Evolutionary conservation across 2,329 filamentous ascomycete species (phyloP).

Genomic region (Conoideocrella luteorostrata): DNA sequence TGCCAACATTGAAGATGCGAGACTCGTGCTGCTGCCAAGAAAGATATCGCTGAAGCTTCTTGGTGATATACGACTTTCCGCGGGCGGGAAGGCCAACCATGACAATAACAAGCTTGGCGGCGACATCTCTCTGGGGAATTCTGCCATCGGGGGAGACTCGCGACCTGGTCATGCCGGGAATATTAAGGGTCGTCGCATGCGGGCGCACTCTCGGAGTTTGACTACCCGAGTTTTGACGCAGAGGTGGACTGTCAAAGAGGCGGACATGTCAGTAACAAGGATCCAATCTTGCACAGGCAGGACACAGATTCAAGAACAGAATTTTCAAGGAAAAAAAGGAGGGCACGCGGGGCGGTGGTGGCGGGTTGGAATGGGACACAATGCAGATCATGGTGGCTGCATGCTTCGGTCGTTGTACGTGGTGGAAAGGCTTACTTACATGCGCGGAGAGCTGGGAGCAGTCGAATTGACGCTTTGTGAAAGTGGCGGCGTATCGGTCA

Average conservation of each 20-base stretch:
- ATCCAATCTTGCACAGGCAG: too few relatives aligned
- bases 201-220: conserved; percentile 72
- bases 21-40: conserved; percentile 98
- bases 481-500: conserved; percentile 48
- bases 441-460: conserved; percentile 51
- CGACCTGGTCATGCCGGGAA: conserved; percentile 91
- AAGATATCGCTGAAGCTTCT: conserved; percentile 91
- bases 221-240: conserved; percentile 66
- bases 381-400: too few relatives aligned
- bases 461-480: conserved; percentile 52
- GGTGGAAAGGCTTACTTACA: conserved; percentile 36
- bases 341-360: neutral
- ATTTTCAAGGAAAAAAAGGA: too few relatives aligned
- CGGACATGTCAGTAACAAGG: neutral
- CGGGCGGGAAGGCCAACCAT: conserved; percentile 96
- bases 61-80: conserved; percentile 98
- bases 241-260: conserved; percentile 50
- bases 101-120: conserved; percentile 92
- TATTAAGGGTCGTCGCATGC: conserved; percentile 91
- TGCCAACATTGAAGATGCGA: conserved; percentile 94
- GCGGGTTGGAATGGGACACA: too few relatives aligned
- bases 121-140: conserved; percentile 89
- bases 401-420: too few relatives aligned
- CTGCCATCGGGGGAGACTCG: conserved; percentile 92
- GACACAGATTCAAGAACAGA: too few relatives aligned